Conservation (phyloP, 306 rosid genomes). For the Herpetospermum pedunculosum region DNA sequence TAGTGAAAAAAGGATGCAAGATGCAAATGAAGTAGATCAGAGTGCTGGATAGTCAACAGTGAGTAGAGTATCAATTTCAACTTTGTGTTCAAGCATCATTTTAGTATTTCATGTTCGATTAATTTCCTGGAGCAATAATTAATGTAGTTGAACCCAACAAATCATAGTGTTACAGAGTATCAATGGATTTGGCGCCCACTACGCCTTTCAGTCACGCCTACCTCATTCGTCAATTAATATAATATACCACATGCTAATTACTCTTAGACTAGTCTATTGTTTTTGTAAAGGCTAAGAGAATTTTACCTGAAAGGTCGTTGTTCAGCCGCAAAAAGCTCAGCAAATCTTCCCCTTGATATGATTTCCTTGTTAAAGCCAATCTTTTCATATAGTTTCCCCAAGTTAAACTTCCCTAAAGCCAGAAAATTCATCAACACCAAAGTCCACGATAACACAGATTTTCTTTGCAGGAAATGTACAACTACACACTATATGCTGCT, state of each 20-base stretch:
- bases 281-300: background rate
- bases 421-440: slow-evolving; percentile 6
- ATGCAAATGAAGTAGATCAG: background rate
- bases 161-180: background rate
- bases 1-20: background rate
- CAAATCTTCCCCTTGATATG: slow-evolving; percentile 81
- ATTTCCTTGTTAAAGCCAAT: slow-evolving; percentile 92
- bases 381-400: slow-evolving; percentile 85
- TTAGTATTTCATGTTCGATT: background rate
- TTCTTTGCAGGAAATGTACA: background rate
- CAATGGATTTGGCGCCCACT: background rate
- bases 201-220: background rate
- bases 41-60: background rate
- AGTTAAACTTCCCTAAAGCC: slow-evolving; percentile 59
- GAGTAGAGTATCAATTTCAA: background rate
- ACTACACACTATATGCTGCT: background rate
- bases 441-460: background rate
- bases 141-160: background rate
- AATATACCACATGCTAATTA: background rate
- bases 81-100: background rate
- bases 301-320: slow-evolving; percentile 75
- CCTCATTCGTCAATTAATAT: background rate
- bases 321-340: slow-evolving; percentile 86
- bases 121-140: background rate
- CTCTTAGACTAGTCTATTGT: background rate